Evolutionary conservation across 306 rosid genomes (phyloP).

Genomic region (Begonia peltatifolia): DNA sequence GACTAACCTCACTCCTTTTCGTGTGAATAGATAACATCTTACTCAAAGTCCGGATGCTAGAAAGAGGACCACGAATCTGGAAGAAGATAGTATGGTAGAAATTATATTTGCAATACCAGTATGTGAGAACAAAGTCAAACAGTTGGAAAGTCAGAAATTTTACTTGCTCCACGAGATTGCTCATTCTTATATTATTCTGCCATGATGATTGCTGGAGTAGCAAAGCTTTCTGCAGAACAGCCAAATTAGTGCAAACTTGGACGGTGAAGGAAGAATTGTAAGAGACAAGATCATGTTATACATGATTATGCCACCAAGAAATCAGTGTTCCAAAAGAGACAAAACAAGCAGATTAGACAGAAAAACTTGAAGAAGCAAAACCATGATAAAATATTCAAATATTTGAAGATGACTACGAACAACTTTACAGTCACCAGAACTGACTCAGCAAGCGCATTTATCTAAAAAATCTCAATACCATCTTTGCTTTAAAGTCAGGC

Average conservation of each 20-base stretch:
- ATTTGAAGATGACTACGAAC: too few species aligned
- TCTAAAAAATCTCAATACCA: too few species aligned
- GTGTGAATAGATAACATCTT: slow-evolving; percentile 70
- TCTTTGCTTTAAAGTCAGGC: too few species aligned
- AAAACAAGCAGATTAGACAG: background rate
- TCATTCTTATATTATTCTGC: slow-evolving; percentile 85
- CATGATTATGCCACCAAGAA: slow-evolving; percentile 8
- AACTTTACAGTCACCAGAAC: too few species aligned
- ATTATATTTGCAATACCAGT: slow-evolving; percentile 11
- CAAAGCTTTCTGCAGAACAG: slow-evolving; percentile 65
- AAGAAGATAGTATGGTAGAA: slow-evolving; percentile 9
- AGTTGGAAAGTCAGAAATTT: slow-evolving; percentile 9
- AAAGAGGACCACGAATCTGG: slow-evolving; percentile 91
- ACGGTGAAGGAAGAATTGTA: too few species aligned
- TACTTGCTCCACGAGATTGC: slow-evolving; percentile 79
- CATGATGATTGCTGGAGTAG: slow-evolving; percentile 84
- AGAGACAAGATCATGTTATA: background rate
- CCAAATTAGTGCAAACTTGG: too few species aligned
- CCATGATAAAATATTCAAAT: background rate
- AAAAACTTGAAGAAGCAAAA: background rate
- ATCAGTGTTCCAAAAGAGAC: background rate
- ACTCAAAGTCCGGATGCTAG: slow-evolving; percentile 76
- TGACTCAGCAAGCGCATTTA: too few species aligned
- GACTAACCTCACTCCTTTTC: slow-evolving; percentile 66
- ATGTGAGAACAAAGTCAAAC: slow-evolving; percentile 4